Conservation (phyloP, 2,329 filamentous ascomycete species). For the Didymosphaeria variabile region DNA sequence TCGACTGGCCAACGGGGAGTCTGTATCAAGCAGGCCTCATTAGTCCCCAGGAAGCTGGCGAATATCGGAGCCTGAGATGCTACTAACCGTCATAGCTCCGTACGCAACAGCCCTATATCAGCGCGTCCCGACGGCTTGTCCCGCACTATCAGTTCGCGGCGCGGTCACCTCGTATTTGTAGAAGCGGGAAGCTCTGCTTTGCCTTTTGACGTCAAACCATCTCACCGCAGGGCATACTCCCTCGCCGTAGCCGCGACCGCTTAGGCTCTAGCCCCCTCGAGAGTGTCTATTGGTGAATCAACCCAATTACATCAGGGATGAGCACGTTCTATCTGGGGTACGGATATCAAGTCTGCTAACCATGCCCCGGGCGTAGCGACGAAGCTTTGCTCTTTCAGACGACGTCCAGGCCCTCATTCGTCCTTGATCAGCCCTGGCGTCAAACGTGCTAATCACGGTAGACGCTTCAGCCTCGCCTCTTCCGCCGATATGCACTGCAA, state of each 20-base stretch:
- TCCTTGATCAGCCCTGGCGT: constrained; percentile 15
- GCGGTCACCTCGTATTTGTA: constrained; percentile 40
- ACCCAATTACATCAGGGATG: constrained; percentile 12
- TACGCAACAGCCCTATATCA: constrained; percentile 21
- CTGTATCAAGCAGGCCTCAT: background rate
- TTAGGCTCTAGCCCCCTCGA: constrained; percentile 18
- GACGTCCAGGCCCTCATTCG: constrained; percentile 1
- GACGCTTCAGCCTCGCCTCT: constrained; percentile 5
- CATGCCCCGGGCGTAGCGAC: constrained; percentile 14
- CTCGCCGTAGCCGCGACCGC: constrained; percentile 25
- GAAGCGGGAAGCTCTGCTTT: constrained; percentile 20
- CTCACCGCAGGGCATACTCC: constrained; percentile 18
- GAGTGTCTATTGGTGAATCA: constrained; percentile 16
- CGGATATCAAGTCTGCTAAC: constrained; percentile 1
- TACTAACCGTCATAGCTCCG: background rate
- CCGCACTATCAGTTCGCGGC: constrained; percentile 31
- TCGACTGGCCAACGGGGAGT: background rate
- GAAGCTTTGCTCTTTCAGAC: constrained; percentile 11
- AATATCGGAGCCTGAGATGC: background rate
- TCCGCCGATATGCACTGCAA: constrained; percentile 11
- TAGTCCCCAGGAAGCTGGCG: constrained; percentile 8
- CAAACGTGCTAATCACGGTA: constrained; percentile 11
- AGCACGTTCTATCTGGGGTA: constrained; percentile 13
- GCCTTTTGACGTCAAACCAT: constrained; percentile 22
- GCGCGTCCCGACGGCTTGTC: constrained; percentile 29